Conservation (phyloP, 2,329 filamentous ascomycete species). For the Arthrinium phaeospermum region DNA sequence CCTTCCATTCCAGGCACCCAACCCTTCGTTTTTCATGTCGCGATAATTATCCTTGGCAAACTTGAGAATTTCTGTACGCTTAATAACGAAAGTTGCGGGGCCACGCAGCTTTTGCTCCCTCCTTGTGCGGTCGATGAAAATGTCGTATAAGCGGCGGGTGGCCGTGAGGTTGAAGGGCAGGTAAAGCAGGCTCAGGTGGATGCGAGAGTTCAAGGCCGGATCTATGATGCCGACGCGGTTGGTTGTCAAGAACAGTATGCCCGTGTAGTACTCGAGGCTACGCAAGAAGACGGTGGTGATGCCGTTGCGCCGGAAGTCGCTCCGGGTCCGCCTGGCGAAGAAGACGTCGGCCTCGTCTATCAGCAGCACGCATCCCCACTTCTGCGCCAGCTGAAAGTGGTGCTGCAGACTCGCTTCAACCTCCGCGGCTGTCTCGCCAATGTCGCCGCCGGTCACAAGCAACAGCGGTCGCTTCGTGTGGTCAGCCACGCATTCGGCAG, state of each 20-base stretch:
- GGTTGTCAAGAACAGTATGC: slow-evolving; percentile 46
- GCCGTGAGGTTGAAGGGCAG: slow-evolving; percentile 22
- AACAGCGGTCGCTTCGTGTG: neutral
- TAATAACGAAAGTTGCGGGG: slow-evolving; percentile 20
- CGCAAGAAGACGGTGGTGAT: slow-evolving; percentile 15
- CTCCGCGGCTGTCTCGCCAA: slow-evolving; percentile 8
- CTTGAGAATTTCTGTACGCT: neutral
- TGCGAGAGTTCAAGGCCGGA: slow-evolving; percentile 33
- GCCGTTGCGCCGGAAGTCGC: slow-evolving; percentile 8
- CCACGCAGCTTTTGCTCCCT: slow-evolving; percentile 20
- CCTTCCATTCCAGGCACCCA: neutral
- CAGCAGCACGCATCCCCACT: slow-evolving; percentile 18
- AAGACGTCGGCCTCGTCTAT: slow-evolving; percentile 18
- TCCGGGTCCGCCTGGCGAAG: neutral
- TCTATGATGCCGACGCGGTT: slow-evolving; percentile 36
- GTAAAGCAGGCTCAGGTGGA: slow-evolving; percentile 40
- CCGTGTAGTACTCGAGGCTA: slow-evolving; percentile 39
- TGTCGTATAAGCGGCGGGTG: slow-evolving; percentile 22
- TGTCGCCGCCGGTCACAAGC: slow-evolving; percentile 18
- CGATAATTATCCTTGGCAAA: neutral
- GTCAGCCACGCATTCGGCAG: neutral
- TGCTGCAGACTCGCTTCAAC: neutral
- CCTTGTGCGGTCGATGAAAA: slow-evolving; percentile 21
- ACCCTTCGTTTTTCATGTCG: neutral
- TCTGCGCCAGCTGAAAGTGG: slow-evolving; percentile 2